Base-by-base conservation (phyloP, 352 stramenopile species). In the Pythium plurisporium region DNA sequence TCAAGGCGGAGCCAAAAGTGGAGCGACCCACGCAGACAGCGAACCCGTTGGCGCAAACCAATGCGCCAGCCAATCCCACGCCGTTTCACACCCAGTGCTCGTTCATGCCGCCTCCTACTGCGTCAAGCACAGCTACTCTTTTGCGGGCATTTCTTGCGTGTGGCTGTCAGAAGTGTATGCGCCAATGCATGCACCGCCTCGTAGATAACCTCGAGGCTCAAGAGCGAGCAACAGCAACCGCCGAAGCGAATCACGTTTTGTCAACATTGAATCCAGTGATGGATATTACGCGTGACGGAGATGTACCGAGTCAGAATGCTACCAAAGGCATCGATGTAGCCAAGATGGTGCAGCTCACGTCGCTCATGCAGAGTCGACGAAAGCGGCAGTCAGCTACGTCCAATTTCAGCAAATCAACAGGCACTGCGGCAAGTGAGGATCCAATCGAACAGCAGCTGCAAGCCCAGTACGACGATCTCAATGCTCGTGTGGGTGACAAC, bases 171-270 rank as follows among this genome's bases (percentile, higher is more conserved):
- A 36, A 40, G 45, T 72, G 64, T 43, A 48, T 68, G 29, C 29
- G 52, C 15, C 29, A 62, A 40, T 69, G 64, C 38, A 66, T 58
- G 17, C 19, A 51, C 17, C 31, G 48, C 22, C 46, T 73, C 22
- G 55, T 54, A 0, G 43, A 59, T 1, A 33, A 40, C 6, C 19
- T 67, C 5, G 19, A 47, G 1, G 26, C 19, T 17, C 23, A 60
- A 7, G 61, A 69, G 27, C 11, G 50, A 50, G 15, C 42, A 6
- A 19, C 40, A 3, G 26, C 31, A 5, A 25, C 19, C 0, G 9
- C 22, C 6, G n/a, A 37, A 20, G 20, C 47, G 11, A 15, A 15
- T n/a, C 17, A 10, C 31, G 31, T 37, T 15, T 37, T 15, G 2
- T 42, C 46, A 29, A 20, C 29, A 10, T 23, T 22, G 15, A 53